Evolutionary conservation across 805 yeast genomes (phyloP).

Genomic region (Monosporozyma yasuniensis): DNA sequence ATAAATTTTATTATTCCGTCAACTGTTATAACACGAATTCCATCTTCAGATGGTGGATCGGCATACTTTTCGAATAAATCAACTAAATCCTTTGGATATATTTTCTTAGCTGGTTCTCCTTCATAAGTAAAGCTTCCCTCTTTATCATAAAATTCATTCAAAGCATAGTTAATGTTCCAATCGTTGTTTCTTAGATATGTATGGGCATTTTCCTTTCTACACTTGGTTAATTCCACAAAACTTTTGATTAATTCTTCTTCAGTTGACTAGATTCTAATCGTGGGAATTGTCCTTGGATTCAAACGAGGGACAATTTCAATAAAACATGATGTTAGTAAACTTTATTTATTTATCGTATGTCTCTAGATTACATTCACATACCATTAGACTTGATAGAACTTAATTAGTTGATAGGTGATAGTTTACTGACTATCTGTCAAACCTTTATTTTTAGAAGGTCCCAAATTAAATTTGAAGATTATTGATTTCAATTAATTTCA

Average conservation of each 20-base stretch:
- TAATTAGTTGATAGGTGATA: background rate
- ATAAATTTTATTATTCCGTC: constrained; percentile 72
- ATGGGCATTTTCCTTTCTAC: constrained; percentile 14
- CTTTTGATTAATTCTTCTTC: constrained; percentile 9
- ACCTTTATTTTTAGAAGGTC: background rate
- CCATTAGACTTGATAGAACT: background rate
- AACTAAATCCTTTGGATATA: constrained; percentile 15
- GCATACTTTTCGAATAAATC: constrained; percentile 16
- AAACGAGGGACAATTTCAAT: background rate
- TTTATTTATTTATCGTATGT: background rate
- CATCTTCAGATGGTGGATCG: constrained; percentile 7
- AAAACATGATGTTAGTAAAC: background rate
- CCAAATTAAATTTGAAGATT: background rate
- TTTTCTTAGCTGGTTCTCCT: background rate
- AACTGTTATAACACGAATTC: constrained; percentile 44
- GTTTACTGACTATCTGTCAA: background rate
- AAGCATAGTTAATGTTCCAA: constrained; percentile 26
- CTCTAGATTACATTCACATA: background rate
- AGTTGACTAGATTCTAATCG: background rate
- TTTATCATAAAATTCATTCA: constrained; percentile 27
- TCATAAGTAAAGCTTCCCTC: constrained; percentile 16
- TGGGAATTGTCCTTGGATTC: background rate
- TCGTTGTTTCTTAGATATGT: constrained; percentile 18
- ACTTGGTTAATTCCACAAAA: constrained; percentile 20
- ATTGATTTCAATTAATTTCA: background rate